Percentiles rank a stretch among this genome's conserved stretches.
phyloP scores from a whole-genome alignment of 345 rosid species.

The Melastoma malabathricum region DNA sequence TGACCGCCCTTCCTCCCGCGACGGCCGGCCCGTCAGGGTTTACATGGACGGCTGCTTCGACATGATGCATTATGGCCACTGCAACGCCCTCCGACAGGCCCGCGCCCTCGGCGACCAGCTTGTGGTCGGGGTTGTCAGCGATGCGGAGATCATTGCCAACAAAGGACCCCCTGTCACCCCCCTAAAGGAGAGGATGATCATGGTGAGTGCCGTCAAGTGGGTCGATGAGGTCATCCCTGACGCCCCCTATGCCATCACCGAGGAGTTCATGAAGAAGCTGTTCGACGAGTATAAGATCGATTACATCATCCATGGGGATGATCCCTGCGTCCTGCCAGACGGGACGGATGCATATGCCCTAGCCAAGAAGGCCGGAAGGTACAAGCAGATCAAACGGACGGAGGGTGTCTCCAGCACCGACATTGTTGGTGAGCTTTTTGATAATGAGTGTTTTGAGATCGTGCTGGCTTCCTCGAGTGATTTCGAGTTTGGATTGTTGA shows the following conservation, averaged over 20 bases:
- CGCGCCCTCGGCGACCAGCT: constrained; percentile 54
- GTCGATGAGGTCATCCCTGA: constrained; percentile 66
- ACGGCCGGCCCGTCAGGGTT: constrained; percentile 31
- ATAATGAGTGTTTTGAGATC: no score
- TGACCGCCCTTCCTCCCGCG: neutral
- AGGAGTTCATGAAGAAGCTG: constrained; percentile 60
- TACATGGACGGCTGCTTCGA: constrained; percentile 85
- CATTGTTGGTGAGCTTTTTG: constrained; percentile 38
- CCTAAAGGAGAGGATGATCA: constrained; percentile 50
- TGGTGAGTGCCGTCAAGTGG: constrained; percentile 72
- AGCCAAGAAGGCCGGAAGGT: constrained; percentile 70
- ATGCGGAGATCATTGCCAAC: constrained; percentile 52
- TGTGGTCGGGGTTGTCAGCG: constrained; percentile 76
- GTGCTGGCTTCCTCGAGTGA: no score
- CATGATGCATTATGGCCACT: constrained; percentile 84
- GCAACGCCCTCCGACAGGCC: constrained; percentile 77
- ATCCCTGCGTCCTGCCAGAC: constrained; percentile 72
- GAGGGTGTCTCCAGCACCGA: constrained; percentile 84
- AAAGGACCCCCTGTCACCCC: constrained; percentile 77
- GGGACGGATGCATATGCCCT: constrained; percentile 68
- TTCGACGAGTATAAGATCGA: constrained; percentile 57
- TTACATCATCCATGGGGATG: constrained; percentile 68
- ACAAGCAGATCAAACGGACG: constrained; percentile 73
- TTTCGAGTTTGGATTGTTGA: no score
- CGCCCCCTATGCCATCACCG: constrained; percentile 67